Evolutionary conservation across 192 early-diverging fungal genomes (phyloP).

Genomic region (Rhizophagus sp.): DNA sequence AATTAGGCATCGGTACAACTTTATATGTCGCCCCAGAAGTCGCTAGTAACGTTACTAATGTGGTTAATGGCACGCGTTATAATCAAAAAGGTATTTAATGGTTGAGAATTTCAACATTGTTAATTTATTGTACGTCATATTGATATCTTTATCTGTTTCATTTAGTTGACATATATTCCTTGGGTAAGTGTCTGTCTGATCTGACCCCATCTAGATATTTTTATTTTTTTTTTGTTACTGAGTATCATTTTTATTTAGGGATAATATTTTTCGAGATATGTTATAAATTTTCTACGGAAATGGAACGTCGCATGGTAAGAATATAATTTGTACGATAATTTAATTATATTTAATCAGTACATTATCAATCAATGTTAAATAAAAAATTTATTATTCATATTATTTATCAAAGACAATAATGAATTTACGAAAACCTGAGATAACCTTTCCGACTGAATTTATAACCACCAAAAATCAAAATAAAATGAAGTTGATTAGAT

Average conservation of each 20-base stretch:
- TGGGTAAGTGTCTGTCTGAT: conserved; percentile 34
- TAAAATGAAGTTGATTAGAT: conserved; percentile 71
- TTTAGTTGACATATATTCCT: conserved; percentile 77
- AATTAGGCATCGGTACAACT: conserved; percentile 76
- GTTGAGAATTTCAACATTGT: background rate
- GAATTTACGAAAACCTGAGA: conserved; percentile 68
- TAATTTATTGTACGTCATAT: background rate
- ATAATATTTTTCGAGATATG: conserved; percentile 82
- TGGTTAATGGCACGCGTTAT: conserved; percentile 54
- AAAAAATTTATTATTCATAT: background rate
- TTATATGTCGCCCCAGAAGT: conserved; percentile 80
- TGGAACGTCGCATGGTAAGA: conserved; percentile 63
- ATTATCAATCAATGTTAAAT: too few species aligned
- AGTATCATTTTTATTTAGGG: conserved; percentile 20
- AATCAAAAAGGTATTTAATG: conserved; percentile 56
- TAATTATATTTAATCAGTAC: background rate
- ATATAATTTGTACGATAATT: background rate
- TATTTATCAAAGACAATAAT: conserved; percentile 50
- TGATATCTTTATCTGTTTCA: background rate
- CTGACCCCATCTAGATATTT: background rate
- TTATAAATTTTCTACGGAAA: conserved; percentile 71
- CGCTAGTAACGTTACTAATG: conserved; percentile 43
- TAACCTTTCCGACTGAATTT: conserved; percentile 71
- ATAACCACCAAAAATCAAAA: conserved; percentile 60
- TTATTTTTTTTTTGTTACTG: background rate